A percentile compares a stretch with the other conserved stretches of the same genome.
phyloP scores from a whole-genome alignment of 2,329 filamentous ascomycete species.

The Clathrospora elynae region DNA sequence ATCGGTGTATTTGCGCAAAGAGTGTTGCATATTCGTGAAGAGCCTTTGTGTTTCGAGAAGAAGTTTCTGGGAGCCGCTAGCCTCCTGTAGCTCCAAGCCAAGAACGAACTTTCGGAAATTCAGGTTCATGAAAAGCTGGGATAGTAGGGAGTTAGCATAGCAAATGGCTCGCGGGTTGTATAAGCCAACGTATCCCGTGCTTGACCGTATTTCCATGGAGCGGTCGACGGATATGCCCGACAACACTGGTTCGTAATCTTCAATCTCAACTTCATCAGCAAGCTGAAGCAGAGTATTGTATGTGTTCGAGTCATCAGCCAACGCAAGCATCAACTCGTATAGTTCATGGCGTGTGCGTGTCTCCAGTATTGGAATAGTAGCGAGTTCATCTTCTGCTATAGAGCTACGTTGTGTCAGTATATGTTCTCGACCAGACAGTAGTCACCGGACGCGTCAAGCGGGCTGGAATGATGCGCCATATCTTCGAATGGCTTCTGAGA shows the following conservation, averaged over 20 bases:
- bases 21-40: slow-evolving; percentile 86
- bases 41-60: slow-evolving; percentile 78
- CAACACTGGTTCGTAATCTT: slow-evolving; percentile 61
- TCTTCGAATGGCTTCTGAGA: slow-evolving; percentile 1
- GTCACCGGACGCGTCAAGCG: neutral
- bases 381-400: slow-evolving; percentile 17
- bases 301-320: slow-evolving; percentile 40
- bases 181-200: slow-evolving; percentile 86
- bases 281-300: slow-evolving; percentile 40
- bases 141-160: slow-evolving; percentile 93
- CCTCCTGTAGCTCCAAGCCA: slow-evolving; percentile 57
- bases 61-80: slow-evolving; percentile 65
- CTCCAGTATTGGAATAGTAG: slow-evolving; percentile 42
- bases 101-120: slow-evolving; percentile 87
- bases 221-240: slow-evolving; percentile 63
- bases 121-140: slow-evolving; percentile 95
- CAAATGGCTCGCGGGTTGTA: slow-evolving; percentile 93
- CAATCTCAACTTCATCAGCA: slow-evolving; percentile 24
- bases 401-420: slow-evolving; percentile 10
- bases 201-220: slow-evolving; percentile 69
- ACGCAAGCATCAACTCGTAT: slow-evolving; percentile 43
- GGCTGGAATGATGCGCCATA: neutral
- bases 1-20: slow-evolving; percentile 73
- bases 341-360: slow-evolving; percentile 44
- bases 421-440: neutral